Conservation (phyloP, 1,284 basidiomycete species). For the Rhodotorula sp. region DNA sequence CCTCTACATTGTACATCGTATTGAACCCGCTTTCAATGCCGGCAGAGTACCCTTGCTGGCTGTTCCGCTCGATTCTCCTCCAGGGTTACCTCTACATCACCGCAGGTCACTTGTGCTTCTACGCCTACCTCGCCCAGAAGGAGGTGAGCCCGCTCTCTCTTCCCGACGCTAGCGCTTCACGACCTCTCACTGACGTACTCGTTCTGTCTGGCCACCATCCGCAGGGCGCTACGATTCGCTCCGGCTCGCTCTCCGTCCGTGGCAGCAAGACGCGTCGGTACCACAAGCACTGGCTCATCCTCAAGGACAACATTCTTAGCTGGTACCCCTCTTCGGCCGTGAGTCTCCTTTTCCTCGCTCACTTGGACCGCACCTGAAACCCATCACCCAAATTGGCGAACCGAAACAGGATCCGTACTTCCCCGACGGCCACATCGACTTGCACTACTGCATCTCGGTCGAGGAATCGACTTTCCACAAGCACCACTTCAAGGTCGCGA, state of each 20-base stretch:
- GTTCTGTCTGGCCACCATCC: neutral
- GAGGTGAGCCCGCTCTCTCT: slow-evolving; percentile 59
- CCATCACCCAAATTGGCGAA: too few species aligned
- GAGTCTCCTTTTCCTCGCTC: too few species aligned
- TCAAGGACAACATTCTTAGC: slow-evolving; percentile 87
- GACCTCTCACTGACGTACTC: neutral
- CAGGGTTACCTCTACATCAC: slow-evolving; percentile 97
- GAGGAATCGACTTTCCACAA: slow-evolving; percentile 62
- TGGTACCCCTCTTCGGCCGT: slow-evolving; percentile 94
- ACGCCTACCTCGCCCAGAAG: slow-evolving; percentile 85
- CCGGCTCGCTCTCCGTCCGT: slow-evolving; percentile 52
- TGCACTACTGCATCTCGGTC: slow-evolving; percentile 86
- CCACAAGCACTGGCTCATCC: slow-evolving; percentile 88
- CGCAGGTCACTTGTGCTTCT: slow-evolving; percentile 88
- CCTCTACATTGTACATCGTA: neutral
- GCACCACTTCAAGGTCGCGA: slow-evolving; percentile 48
- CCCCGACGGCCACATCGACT: slow-evolving; percentile 86
- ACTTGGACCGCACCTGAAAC: too few species aligned
- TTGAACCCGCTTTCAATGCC: too few species aligned
- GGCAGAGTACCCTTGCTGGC: slow-evolving; percentile 59
- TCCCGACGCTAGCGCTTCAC: neutral
- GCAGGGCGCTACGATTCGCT: slow-evolving; percentile 72
- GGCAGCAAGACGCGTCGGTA: slow-evolving; percentile 70
- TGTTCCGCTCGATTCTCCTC: slow-evolving; percentile 58
- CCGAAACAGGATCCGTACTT: slow-evolving; percentile 82